A percentile compares a stretch with the other conserved stretches of the same genome.
Evolutionary conservation across 306 rosid species (phyloP).

Genomic region (Biancaea sappan): DNA sequence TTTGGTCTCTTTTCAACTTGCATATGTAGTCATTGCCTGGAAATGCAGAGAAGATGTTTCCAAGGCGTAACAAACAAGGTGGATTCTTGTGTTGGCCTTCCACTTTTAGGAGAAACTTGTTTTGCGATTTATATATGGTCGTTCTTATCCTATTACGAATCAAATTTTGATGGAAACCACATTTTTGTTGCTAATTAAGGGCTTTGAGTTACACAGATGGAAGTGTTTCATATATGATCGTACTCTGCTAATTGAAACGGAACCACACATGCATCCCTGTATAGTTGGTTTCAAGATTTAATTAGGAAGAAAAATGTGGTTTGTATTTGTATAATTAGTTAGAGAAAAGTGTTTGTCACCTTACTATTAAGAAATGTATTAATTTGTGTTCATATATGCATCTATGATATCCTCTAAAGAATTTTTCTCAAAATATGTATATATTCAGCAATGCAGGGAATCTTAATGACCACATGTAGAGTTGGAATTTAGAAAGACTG

Average conservation of each 20-base stretch:
- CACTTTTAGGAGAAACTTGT: conserved; percentile 37
- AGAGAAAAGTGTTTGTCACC: conserved; percentile 27
- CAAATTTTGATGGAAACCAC: neutral
- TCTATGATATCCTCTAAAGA: too few species aligned
- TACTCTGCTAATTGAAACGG: neutral
- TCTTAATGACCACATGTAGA: too few species aligned
- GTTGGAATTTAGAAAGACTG: too few species aligned
- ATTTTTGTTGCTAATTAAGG: neutral
- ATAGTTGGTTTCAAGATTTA: neutral
- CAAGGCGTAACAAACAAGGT: conserved; percentile 50
- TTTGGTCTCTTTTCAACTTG: conserved; percentile 31
- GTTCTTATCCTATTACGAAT: neutral
- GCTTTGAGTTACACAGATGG: neutral
- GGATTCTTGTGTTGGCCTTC: conserved; percentile 51
- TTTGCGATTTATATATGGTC: conserved; percentile 7
- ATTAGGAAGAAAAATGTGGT: conserved; percentile 28
- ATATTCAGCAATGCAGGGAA: too few species aligned
- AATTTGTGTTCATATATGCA: too few species aligned
- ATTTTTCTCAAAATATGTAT: too few species aligned
- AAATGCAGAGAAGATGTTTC: conserved; percentile 48
- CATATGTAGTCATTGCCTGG: conserved; percentile 35
- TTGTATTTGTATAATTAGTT: conserved; percentile 19
- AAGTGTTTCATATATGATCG: neutral
- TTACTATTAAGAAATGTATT: too few species aligned
- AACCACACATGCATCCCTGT: conserved; percentile 19